These are phyloP conservation scores for Chondrostereum purpureum DNA, from an alignment of 1,284 basidiomycete species.

Conservation along the genomic window DNA sequence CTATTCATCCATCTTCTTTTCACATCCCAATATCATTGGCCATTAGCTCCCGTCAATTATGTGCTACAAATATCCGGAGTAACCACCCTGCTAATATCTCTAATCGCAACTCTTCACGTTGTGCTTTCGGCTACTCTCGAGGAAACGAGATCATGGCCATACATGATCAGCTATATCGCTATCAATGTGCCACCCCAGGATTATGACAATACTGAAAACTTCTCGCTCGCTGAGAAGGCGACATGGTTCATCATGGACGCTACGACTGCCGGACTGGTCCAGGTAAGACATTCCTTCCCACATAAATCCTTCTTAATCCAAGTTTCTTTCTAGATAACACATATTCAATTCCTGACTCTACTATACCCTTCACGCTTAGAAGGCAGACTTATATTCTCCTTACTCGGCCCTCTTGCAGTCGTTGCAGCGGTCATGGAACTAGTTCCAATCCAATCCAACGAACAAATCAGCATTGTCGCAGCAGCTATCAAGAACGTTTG, in stretches of 20 bases:
- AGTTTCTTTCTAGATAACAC: conserved; percentile 65
- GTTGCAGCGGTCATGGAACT: conserved; percentile 84
- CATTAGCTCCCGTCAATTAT: conserved; percentile 89
- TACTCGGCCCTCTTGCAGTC: conserved; percentile 87
- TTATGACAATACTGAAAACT: conserved; percentile 29
- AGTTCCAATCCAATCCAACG: conserved; percentile 51
- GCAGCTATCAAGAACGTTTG: conserved; percentile 88
- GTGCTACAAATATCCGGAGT: conserved; percentile 83
- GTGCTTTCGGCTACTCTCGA: conserved; percentile 56
- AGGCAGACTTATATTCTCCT: conserved; percentile 78
- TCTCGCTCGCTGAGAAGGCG: conserved; percentile 65
- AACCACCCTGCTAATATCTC: conserved; percentile 69
- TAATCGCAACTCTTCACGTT: conserved; percentile 73
- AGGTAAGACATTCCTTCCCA: conserved; percentile 45
- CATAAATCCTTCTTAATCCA: neutral
- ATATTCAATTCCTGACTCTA: conserved; percentile 96
- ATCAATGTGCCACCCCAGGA: conserved; percentile 70
- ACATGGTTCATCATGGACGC: conserved; percentile 89
- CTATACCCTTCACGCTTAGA: conserved; percentile 94
- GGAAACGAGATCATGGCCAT: conserved; percentile 81
- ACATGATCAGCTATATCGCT: conserved; percentile 89
- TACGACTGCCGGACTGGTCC: conserved; percentile 77
- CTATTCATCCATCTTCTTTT: conserved; percentile 91
- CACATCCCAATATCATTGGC: conserved; percentile 94
- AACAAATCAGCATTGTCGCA: conserved; percentile 52